A percentile compares a stretch with the other conserved stretches of the same genome.
These are phyloP conservation scores for Lachnellula cervina DNA, from an alignment of 2,329 filamentous ascomycete species.

Conservation along the genomic window DNA sequence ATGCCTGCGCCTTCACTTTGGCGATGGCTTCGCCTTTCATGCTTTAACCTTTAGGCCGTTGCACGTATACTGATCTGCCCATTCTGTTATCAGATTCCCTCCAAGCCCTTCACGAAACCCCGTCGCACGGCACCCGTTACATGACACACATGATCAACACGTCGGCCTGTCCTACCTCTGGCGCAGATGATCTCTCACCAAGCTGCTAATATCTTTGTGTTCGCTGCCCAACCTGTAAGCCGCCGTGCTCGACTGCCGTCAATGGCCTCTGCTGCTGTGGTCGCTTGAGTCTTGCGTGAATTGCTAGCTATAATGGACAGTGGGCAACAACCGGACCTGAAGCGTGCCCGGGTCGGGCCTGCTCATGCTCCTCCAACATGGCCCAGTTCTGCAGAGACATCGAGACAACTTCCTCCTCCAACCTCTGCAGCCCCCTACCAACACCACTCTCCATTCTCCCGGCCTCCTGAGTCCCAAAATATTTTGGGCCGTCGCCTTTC, in stretches of 20 bases:
- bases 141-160: conserved; percentile 25
- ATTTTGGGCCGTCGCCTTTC: conserved; percentile 50
- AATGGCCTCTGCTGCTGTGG: conserved; percentile 34
- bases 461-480: conserved; percentile 34
- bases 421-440: conserved; percentile 22
- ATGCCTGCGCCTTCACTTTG: conserved; percentile 1
- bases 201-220: conserved; percentile 24
- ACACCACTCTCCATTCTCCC: conserved; percentile 26
- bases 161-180: conserved; percentile 26
- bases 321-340: conserved; percentile 52
- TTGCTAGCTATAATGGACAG: conserved; percentile 48
- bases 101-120: conserved; percentile 8
- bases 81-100: conserved; percentile 3
- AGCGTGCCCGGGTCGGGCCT: conserved; percentile 52
- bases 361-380: conserved; percentile 34
- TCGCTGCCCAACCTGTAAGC: conserved; percentile 30
- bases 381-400: conserved; percentile 44
- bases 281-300: conserved; percentile 36
- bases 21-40: conserved; percentile 3
- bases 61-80: conserved; percentile 16
- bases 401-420: conserved; percentile 36
- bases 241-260: conserved; percentile 31
- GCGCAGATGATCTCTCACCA: conserved; percentile 27
- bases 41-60: not conserved
- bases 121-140: conserved; percentile 19